Evolutionary conservation across 2,329 filamentous ascomycete genomes (phyloP).

Genomic region (Hypoxylon sp.): DNA sequence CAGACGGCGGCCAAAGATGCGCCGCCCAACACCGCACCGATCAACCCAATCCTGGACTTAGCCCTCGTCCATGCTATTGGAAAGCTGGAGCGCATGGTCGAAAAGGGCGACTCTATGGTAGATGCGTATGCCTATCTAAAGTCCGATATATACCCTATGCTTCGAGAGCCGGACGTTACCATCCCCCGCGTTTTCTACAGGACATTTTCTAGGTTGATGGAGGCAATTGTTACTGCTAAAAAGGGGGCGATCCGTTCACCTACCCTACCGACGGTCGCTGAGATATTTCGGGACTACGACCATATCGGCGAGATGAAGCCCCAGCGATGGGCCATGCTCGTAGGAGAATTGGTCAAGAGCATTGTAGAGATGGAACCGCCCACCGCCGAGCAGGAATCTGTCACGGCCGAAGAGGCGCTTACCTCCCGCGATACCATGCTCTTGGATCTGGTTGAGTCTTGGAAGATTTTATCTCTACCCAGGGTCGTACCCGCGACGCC

Average conservation of each 20-base stretch:
- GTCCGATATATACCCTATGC: conserved; percentile 48
- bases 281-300: conserved; percentile 53
- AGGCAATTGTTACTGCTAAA: conserved; percentile 51
- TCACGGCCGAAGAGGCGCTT: conserved; percentile 48
- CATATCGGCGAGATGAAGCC: conserved; percentile 53
- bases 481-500: conserved; percentile 24
- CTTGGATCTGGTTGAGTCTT: conserved; percentile 56
- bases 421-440: conserved; percentile 51
- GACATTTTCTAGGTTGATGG: conserved; percentile 48
- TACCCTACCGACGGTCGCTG: conserved; percentile 53
- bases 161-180: conserved; percentile 40
- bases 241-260: conserved; percentile 47
- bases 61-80: conserved; percentile 44
- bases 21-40: background rate
- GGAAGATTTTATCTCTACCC: conserved; percentile 56
- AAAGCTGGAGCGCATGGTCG: conserved; percentile 51
- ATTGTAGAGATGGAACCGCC: conserved; percentile 48
- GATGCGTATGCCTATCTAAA: conserved; percentile 46
- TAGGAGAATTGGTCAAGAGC: conserved; percentile 51
- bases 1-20: conserved; percentile 35
- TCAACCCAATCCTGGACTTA: conserved; percentile 24
- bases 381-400: conserved; percentile 44
- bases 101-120: conserved; percentile 41
- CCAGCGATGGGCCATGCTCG: conserved; percentile 51
- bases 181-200: conserved; percentile 51